Conservation (phyloP, 164 flowering plant species). For the Amborella trichopoda region DNA sequence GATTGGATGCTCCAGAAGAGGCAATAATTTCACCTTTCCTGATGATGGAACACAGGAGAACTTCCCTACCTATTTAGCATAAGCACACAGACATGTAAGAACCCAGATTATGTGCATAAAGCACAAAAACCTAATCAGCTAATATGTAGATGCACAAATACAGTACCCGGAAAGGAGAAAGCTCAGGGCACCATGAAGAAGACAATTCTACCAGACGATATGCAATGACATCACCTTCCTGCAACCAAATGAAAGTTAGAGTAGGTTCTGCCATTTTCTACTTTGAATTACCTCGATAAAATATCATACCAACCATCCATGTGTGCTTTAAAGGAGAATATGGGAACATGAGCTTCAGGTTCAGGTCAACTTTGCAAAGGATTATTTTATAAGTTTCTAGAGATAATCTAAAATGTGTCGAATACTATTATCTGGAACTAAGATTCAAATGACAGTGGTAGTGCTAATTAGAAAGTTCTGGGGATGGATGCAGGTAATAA, state of each 20-base stretch:
- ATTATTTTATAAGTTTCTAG: too few species aligned
- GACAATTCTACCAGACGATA: slow-evolving; percentile 87
- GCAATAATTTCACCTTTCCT: slow-evolving; percentile 27
- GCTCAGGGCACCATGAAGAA: slow-evolving; percentile 82
- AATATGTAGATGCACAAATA: slow-evolving; percentile 1
- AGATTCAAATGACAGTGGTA: too few species aligned
- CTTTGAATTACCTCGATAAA: too few species aligned
- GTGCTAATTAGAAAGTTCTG: too few species aligned
- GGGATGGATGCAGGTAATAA: too few species aligned
- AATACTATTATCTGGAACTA: too few species aligned
- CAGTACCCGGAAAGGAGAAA: slow-evolving; percentile 69
- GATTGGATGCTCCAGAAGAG: slow-evolving; percentile 60
- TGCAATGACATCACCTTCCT: slow-evolving; percentile 84
- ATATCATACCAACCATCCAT: too few species aligned
- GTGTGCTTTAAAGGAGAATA: too few species aligned
- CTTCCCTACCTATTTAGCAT: slow-evolving; percentile 93
- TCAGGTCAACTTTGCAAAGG: too few species aligned
- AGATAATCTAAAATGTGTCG: too few species aligned
- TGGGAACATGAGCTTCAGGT: too few species aligned
- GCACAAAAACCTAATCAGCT: neutral
- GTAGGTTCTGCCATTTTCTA: too few species aligned
- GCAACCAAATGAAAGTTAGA: slow-evolving; percentile 9
- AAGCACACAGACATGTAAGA: slow-evolving; percentile 1
- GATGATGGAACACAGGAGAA: slow-evolving; percentile 31
- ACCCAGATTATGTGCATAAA: neutral